Evolutionary conservation across 345 rosid species (phyloP).

Genomic region (Arabis hirsuta): DNA sequence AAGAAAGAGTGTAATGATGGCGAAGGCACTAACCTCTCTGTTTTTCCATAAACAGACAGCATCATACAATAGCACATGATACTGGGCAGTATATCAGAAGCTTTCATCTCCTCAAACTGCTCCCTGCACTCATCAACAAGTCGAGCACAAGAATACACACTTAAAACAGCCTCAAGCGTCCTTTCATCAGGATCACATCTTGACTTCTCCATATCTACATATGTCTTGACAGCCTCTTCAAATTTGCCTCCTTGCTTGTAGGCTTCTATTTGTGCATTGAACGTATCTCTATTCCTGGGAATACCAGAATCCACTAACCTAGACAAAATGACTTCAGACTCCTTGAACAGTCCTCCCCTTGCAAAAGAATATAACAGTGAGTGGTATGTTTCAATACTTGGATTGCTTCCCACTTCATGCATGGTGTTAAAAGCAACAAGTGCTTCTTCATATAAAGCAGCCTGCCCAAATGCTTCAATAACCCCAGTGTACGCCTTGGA

Average conservation of each 20-base stretch:
- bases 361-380: slow-evolving; percentile 79
- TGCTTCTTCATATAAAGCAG: slow-evolving; percentile 88
- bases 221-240: slow-evolving; percentile 92
- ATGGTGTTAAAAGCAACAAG: slow-evolving; percentile 82
- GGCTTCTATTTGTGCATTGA: slow-evolving; percentile 87
- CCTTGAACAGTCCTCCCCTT: slow-evolving; percentile 84
- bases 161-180: slow-evolving; percentile 87
- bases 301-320: slow-evolving; percentile 72
- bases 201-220: slow-evolving; percentile 84
- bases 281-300: slow-evolving; percentile 70
- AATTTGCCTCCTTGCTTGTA: slow-evolving; percentile 87
- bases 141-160: slow-evolving; percentile 83
- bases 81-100: slow-evolving; percentile 76
- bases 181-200: slow-evolving; percentile 84
- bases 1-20: slow-evolving; percentile 19
- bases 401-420: slow-evolving; percentile 83
- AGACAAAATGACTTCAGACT: slow-evolving; percentile 64
- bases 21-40: slow-evolving; percentile 63
- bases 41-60: slow-evolving; percentile 89
- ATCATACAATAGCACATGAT: slow-evolving; percentile 93
- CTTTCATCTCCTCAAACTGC: slow-evolving; percentile 89
- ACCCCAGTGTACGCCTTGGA: slow-evolving; percentile 80
- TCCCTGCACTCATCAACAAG: slow-evolving; percentile 90
- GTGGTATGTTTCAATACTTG: slow-evolving; percentile 80
- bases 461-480: slow-evolving; percentile 91